A percentile compares a stretch with the other conserved stretches of the same genome.
Evolutionary conservation across 176 grass and related monocot species (phyloP).

Genomic region (Coix lacrymajobi): DNA sequence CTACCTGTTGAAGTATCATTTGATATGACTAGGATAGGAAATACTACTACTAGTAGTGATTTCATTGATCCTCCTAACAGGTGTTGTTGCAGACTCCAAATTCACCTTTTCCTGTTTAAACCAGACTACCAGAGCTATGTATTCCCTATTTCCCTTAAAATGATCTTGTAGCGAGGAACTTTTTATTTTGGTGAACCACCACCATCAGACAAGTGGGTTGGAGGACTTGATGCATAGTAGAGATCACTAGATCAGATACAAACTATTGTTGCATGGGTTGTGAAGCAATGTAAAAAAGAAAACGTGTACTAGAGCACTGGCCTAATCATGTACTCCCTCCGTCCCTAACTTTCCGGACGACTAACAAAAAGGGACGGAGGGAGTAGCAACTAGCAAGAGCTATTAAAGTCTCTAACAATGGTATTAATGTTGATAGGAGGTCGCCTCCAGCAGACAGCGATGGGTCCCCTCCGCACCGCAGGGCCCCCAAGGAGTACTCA

Average conservation of each 20-base stretch:
- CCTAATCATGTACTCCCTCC: neutral
- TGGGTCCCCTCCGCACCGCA: slow-evolving; percentile 26
- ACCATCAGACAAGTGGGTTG: neutral
- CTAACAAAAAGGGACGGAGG: too few relatives aligned
- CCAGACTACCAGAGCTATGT: neutral
- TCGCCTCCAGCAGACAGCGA: slow-evolving; percentile 17
- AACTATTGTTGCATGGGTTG: neutral
- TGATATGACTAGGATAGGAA: neutral
- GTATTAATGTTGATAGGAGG: slow-evolving; percentile 20
- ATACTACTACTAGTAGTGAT: neutral
- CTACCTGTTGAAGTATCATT: neutral
- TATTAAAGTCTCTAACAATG: neutral
- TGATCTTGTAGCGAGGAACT: neutral
- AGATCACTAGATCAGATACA: neutral
- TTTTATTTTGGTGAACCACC: neutral
- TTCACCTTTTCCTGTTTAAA: neutral
- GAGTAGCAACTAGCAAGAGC: neutral
- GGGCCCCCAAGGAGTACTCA: slow-evolving; percentile 42
- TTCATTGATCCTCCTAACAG: neutral
- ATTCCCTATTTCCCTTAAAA: too few relatives aligned
- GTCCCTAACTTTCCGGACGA: too few relatives aligned
- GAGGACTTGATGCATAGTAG: neutral
- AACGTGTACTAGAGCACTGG: neutral
- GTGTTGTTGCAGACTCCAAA: neutral
- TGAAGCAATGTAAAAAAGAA: neutral